A percentile compares a stretch with the other conserved stretches of the same genome.
Conservation (phyloP, 2,329 filamentous ascomycete genomes). For the Penicillium digitatum region DNA sequence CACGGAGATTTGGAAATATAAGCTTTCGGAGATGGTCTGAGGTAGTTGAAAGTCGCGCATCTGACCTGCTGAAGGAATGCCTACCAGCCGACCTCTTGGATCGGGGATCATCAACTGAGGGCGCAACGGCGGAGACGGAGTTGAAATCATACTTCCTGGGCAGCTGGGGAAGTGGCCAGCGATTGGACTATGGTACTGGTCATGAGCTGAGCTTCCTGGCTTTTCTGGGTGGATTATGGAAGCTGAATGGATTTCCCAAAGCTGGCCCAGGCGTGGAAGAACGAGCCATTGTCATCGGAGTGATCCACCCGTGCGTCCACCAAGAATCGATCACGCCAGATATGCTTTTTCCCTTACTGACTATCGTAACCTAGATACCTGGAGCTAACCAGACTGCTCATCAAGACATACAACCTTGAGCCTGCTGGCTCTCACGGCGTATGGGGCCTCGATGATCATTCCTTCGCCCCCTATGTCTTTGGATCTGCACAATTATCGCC, state of each 20-base stretch:
- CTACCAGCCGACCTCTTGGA: slow-evolving; percentile 51
- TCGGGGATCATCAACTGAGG: slow-evolving; percentile 26
- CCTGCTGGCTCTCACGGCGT: slow-evolving; percentile 95
- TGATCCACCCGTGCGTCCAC: slow-evolving; percentile 71
- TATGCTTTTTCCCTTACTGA: slow-evolving; percentile 11
- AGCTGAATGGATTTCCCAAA: slow-evolving; percentile 72
- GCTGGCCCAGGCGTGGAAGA: slow-evolving; percentile 57
- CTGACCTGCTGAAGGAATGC: slow-evolving; percentile 55
- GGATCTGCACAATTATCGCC: slow-evolving; percentile 86
- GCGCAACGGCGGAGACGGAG: slow-evolving; percentile 59
- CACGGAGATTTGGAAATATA: slow-evolving; percentile 84
- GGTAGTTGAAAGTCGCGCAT: slow-evolving; percentile 59
- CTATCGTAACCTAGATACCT: slow-evolving; percentile 58
- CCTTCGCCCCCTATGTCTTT: slow-evolving; percentile 89
- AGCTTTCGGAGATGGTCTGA: slow-evolving; percentile 83
- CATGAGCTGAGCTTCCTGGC: slow-evolving; percentile 94
- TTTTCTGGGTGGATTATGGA: slow-evolving; percentile 87
- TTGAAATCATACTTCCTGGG: slow-evolving; percentile 76
- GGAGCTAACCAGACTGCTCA: slow-evolving; percentile 73
- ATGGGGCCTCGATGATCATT: slow-evolving; percentile 98
- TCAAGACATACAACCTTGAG: slow-evolving; percentile 86
- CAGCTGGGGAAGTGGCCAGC: slow-evolving; percentile 79
- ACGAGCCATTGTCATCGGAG: slow-evolving; percentile 72
- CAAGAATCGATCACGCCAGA: neutral
- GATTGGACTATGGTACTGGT: slow-evolving; percentile 92